Evolutionary conservation across 2,329 filamentous ascomycete genomes (phyloP).

Genomic region (Epichloe hybrida): DNA sequence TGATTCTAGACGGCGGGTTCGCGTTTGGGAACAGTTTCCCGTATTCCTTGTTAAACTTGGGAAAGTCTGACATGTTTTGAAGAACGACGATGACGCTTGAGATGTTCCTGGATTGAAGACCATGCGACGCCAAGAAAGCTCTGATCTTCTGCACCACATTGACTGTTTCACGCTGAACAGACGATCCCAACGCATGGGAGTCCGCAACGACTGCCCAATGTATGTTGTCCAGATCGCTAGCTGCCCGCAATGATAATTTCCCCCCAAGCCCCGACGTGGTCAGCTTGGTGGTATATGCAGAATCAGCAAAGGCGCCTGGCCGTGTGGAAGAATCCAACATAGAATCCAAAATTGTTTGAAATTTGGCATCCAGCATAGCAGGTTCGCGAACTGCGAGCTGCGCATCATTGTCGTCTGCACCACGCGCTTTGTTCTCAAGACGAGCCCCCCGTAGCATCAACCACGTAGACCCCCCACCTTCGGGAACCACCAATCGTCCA

Average conservation of each 20-base stretch:
- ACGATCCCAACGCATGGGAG: conserved; percentile 9
- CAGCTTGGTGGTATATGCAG: too few relatives aligned
- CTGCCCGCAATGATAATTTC: neutral
- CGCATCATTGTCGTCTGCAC: conserved; percentile 5
- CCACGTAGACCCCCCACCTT: conserved; percentile 69
- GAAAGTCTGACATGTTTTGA: conserved; percentile 68
- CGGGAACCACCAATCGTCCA: conserved; percentile 40
- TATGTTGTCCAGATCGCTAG: conserved; percentile 10
- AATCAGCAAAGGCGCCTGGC: neutral
- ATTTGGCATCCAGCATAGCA: conserved; percentile 51
- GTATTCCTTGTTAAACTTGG: conserved; percentile 62
- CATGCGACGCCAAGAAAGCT: conserved; percentile 21
- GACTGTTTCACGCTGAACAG: conserved; percentile 34
- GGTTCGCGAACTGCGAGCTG: conserved; percentile 39
- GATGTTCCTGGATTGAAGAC: conserved; percentile 24
- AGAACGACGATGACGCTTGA: conserved; percentile 54
- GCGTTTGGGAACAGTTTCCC: conserved; percentile 58
- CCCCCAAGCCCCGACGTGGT: neutral
- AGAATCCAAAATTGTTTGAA: conserved; percentile 24
- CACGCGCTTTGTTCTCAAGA: conserved; percentile 29
- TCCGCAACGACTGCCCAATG: conserved; percentile 28
- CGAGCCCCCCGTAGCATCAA: conserved; percentile 46
- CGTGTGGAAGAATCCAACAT: conserved; percentile 13
- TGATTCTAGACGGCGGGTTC: conserved; percentile 76
- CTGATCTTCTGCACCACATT: conserved; percentile 33